Percentiles rank a stretch among this genome's conserved stretches.
Evolutionary conservation across 306 rosid species (phyloP).

Genomic region (Prunus dulcis): DNA sequence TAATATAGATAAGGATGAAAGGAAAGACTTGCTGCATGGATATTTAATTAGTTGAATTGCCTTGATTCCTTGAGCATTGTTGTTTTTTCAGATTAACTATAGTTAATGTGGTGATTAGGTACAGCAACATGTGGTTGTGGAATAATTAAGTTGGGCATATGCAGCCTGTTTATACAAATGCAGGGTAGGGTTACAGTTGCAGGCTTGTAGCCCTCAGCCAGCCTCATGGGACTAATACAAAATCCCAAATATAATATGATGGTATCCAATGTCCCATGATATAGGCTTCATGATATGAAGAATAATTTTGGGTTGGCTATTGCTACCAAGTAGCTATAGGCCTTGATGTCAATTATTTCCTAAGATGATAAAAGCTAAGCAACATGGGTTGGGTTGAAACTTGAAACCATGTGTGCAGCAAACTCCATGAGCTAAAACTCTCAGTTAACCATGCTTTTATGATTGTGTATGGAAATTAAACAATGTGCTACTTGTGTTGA

Average conservation of each 20-base stretch:
- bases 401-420: conserved; percentile 1
- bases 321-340: not conserved
- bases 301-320: too few species aligned
- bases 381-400: not conserved
- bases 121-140: conserved; percentile 23
- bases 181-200: not conserved
- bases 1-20: too few species aligned
- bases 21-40: not conserved
- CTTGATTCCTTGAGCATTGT: not conserved
- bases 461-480: not conserved
- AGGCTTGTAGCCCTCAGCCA: conserved; percentile 4
- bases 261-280: conserved; percentile 8
- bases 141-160: not conserved
- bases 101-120: not conserved
- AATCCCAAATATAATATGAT: not conserved
- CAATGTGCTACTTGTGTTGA: not conserved
- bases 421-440: not conserved
- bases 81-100: too few species aligned
- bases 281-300: not conserved
- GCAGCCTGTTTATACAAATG: not conserved
- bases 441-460: not conserved
- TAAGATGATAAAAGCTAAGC: conserved; percentile 1
- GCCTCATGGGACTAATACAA: conserved; percentile 5
- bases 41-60: not conserved
- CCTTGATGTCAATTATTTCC: not conserved